Percentiles rank a stretch among this genome's conserved stretches.
phyloP scores from a whole-genome alignment of 306 rosid species.

The Begonia loranthoides region DNA sequence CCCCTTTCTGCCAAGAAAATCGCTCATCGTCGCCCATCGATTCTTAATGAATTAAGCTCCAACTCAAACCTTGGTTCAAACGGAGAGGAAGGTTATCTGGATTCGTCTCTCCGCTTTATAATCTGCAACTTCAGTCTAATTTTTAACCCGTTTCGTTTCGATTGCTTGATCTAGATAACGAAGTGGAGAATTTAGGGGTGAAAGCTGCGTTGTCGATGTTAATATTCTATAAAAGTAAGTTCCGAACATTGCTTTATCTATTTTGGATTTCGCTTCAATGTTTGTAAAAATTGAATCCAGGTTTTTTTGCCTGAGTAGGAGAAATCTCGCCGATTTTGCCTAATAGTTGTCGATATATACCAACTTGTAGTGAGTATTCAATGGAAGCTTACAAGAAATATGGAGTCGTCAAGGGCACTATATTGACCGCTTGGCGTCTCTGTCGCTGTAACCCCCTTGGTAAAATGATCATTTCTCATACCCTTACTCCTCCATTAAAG shows the following conservation, averaged over 20 bases:
- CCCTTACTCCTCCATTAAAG: not conserved
- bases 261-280: not conserved
- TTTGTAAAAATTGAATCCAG: not conserved
- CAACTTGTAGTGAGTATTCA: slow-evolving; percentile 87
- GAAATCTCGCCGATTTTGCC: slow-evolving; percentile 87
- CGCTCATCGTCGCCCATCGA: slow-evolving; percentile 3
- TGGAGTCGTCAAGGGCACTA: slow-evolving; percentile 59
- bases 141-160: too few relatives aligned
- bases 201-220: slow-evolving; percentile 48
- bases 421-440: slow-evolving; percentile 71
- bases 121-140: not conserved
- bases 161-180: slow-evolving; percentile 18
- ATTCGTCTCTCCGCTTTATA: not conserved
- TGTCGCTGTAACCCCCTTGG: slow-evolving; percentile 96
- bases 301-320: slow-evolving; percentile 25
- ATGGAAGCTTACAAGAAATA: slow-evolving; percentile 92
- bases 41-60: slow-evolving; percentile 10
- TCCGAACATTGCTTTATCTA: not conserved
- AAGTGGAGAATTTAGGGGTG: slow-evolving; percentile 45
- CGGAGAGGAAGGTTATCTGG: slow-evolving; percentile 28
- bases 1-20: slow-evolving; percentile 8
- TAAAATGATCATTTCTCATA: slow-evolving; percentile 9
- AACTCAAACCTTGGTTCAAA: slow-evolving; percentile 28
- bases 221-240: slow-evolving; percentile 67
- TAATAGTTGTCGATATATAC: slow-evolving; percentile 68